A percentile compares a stretch with the other conserved stretches of the same genome.
These are phyloP conservation scores for Chenopodium berlandieri DNA, from an alignment of 148 eudicot species.

Conservation along the genomic window DNA sequence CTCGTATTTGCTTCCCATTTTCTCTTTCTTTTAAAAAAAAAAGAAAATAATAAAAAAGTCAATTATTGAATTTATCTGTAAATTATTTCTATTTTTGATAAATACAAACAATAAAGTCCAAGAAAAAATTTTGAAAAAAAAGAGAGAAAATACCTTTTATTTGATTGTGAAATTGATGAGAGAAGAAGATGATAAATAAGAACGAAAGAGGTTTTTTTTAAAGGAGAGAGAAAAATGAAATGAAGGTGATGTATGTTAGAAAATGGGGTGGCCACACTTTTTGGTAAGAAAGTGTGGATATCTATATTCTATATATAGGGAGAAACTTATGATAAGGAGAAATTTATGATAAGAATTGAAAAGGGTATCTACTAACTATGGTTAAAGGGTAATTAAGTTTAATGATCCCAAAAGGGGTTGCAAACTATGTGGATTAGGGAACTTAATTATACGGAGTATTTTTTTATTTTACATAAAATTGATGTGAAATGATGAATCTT, in stretches of 20 bases:
- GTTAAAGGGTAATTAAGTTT: constrained; percentile 3
- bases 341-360: not conserved
- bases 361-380: constrained; percentile 13
- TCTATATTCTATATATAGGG: not conserved
- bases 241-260: no score
- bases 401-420: not conserved
- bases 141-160: not conserved
- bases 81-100: not conserved
- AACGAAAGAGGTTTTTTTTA: not conserved
- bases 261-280: not conserved
- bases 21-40: constrained; percentile 24
- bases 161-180: not conserved
- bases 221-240: not conserved
- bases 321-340: not conserved
- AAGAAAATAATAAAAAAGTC: not conserved
- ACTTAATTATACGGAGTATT: not conserved
- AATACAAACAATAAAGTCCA: not conserved
- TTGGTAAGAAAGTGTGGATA: not conserved
- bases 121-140: not conserved
- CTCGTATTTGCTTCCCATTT: constrained; percentile 47
- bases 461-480: not conserved
- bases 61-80: not conserved
- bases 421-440: not conserved
- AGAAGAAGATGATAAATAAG: not conserved
- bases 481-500: constrained; percentile 5